Evolutionary conservation across 164 flowering plant species (phyloP).

Genomic region (Chimonanthus praecox): DNA sequence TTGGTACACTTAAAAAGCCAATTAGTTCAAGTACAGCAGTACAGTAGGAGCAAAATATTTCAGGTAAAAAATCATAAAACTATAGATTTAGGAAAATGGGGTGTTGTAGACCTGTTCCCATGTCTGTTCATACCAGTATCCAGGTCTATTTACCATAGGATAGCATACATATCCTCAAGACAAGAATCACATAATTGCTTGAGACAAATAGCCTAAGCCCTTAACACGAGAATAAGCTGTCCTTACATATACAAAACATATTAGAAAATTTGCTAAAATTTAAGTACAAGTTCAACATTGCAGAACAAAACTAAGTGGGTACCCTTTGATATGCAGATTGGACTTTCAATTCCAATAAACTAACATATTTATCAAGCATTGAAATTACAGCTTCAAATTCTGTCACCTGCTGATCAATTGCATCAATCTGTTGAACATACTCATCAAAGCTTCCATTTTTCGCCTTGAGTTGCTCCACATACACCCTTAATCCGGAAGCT

Average conservation of each 20-base stretch:
- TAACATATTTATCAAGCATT: slow-evolving; percentile 66
- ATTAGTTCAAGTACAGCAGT: too few relatives aligned
- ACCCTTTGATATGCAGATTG: slow-evolving; percentile 21
- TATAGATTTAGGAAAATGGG: too few relatives aligned
- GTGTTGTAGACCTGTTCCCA: too few relatives aligned
- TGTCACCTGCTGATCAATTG: slow-evolving; percentile 70
- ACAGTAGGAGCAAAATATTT: too few relatives aligned
- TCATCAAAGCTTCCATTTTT: slow-evolving; percentile 68
- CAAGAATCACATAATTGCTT: not conserved
- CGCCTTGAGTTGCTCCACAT: slow-evolving; percentile 79
- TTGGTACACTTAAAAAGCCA: too few relatives aligned
- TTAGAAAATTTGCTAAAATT: not conserved
- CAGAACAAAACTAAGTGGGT: not conserved
- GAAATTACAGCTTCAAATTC: slow-evolving; percentile 84
- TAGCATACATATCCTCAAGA: not conserved
- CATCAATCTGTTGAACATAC: slow-evolving; percentile 73
- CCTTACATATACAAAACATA: not conserved
- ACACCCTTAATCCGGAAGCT: slow-evolving; percentile 82
- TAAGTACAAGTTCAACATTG: not conserved
- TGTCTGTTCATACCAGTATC: too few relatives aligned
- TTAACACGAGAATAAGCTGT: not conserved
- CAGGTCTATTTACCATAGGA: too few relatives aligned
- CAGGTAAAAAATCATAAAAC: too few relatives aligned
- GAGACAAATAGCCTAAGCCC: not conserved
- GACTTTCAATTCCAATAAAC: slow-evolving; percentile 58